Conservation (phyloP, 1,139 yeast species). For the Blastobotrys buckinghamii region DNA sequence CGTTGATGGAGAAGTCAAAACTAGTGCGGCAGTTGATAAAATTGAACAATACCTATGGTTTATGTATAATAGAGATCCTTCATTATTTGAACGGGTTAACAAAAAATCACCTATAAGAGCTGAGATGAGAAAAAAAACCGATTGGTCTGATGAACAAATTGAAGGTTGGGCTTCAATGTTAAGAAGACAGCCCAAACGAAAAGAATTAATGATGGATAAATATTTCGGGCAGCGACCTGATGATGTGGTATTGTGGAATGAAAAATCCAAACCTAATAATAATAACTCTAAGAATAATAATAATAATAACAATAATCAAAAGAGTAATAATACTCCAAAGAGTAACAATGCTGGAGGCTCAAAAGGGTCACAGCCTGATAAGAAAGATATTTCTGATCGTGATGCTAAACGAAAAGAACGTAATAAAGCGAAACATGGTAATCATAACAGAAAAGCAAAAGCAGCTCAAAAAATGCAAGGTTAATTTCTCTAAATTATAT, state of each 20-base stretch:
- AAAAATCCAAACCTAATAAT: constrained; percentile 5
- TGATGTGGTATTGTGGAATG: constrained; percentile 13
- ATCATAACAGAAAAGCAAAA: constrained; percentile 58
- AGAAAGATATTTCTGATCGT: constrained; percentile 1
- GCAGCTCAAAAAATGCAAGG: constrained; percentile 47
- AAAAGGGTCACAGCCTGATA: constrained; percentile 3
- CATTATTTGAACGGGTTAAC: constrained; percentile 43
- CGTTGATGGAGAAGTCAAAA: constrained; percentile 21
- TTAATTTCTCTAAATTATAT: background rate
- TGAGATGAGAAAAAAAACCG: constrained; percentile 46
- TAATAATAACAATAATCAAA: constrained; percentile 4
- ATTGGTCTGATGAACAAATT: constrained; percentile 84
- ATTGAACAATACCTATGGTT: constrained; percentile 54
- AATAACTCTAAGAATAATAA: constrained; percentile 8
- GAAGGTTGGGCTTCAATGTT: constrained; percentile 91
- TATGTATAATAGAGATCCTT: constrained; percentile 43
- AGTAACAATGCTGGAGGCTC: constrained; percentile 7
- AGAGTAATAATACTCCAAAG: constrained; percentile 10
- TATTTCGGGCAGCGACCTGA: constrained; percentile 39
- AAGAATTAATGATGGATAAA: constrained; percentile 48
- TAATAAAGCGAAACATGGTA: constrained; percentile 52
- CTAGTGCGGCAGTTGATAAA: constrained; percentile 25
- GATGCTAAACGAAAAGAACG: constrained; percentile 39
- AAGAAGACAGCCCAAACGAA: constrained; percentile 53
- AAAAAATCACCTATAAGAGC: constrained; percentile 51